A percentile compares a stretch with the other conserved stretches of the same genome.
Evolutionary conservation across 164 flowering plant species (phyloP).

Genomic region (Brasenia schreberi): DNA sequence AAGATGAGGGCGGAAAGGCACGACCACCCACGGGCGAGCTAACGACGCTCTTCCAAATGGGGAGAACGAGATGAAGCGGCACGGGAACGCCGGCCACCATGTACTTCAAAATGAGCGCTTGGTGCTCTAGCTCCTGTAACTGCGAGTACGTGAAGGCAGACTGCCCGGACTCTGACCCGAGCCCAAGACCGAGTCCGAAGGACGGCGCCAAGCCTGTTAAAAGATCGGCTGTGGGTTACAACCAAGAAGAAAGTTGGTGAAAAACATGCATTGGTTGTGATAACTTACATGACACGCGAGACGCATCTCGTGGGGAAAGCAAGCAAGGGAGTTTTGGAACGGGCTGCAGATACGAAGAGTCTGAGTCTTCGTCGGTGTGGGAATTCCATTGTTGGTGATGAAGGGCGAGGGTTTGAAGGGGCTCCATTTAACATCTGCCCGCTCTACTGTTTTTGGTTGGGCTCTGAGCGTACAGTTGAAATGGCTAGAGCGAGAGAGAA

Average conservation of each 20-base stretch:
- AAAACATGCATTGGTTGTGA: neutral
- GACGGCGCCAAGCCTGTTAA: constrained; percentile 11
- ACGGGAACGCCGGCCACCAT: constrained; percentile 36
- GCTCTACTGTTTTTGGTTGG: too few species aligned
- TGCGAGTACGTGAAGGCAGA: constrained; percentile 37
- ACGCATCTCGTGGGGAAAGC: too few species aligned
- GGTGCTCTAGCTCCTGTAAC: constrained; percentile 27
- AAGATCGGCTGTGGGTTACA: neutral
- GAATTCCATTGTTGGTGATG: too few species aligned
- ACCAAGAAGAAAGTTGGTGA: too few species aligned
- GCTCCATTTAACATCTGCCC: too few species aligned
- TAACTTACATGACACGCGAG: neutral
- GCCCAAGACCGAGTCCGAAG: constrained; percentile 20
- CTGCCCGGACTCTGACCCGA: constrained; percentile 7
- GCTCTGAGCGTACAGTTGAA: too few species aligned
- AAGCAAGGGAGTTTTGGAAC: too few species aligned
- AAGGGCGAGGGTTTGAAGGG: too few species aligned
- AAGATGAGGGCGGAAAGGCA: too few species aligned
- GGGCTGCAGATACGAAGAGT: too few species aligned
- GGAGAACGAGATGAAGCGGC: constrained; percentile 33
- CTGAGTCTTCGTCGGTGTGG: too few species aligned
- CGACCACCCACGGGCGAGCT: constrained; percentile 5
- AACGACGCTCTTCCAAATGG: constrained; percentile 41
- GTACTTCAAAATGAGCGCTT: constrained; percentile 16
- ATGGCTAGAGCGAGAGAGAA: too few species aligned